phyloP scores from a whole-genome alignment of 345 rosid genomes.

The Melaleuca quinquenervia region DNA sequence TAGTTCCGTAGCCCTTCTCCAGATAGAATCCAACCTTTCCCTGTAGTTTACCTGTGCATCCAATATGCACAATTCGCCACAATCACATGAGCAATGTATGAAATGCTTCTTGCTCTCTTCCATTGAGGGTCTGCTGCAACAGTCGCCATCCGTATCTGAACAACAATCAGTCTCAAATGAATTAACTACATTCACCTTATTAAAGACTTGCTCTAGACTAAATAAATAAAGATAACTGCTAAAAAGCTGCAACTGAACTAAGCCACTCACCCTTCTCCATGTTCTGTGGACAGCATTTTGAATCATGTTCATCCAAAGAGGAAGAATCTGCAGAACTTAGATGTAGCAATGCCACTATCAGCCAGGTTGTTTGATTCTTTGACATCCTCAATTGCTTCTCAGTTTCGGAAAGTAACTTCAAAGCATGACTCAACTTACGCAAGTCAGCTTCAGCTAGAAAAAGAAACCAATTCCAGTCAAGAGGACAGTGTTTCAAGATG shows the following conservation, averaged over 20 bases:
- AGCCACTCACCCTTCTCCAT: constrained; percentile 33
- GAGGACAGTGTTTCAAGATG: neutral
- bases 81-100: constrained; percentile 28
- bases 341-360: constrained; percentile 86
- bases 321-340: constrained; percentile 53
- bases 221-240: neutral
- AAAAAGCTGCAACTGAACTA: neutral
- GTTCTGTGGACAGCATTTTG: constrained; percentile 34
- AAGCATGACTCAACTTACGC: constrained; percentile 60
- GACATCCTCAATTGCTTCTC: constrained; percentile 88
- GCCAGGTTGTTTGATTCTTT: constrained; percentile 95
- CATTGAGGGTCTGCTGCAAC: constrained; percentile 36
- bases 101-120: constrained; percentile 37
- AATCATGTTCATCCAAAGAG: constrained; percentile 25
- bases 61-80: constrained; percentile 14
- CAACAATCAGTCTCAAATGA: neutral
- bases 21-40: constrained; percentile 50
- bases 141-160: constrained; percentile 32
- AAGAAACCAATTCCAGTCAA: neutral
- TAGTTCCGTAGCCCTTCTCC: constrained; percentile 54
- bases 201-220: neutral
- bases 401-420: constrained; percentile 83
- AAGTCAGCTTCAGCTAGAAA: constrained; percentile 66
- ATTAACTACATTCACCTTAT: neutral
- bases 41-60: constrained; percentile 26